A percentile compares a stretch with the other conserved stretches of the same genome.
These are phyloP conservation scores for Colletotrichum tropicale DNA, from an alignment of 2,329 filamentous ascomycete species.

Conservation along the genomic window DNA sequence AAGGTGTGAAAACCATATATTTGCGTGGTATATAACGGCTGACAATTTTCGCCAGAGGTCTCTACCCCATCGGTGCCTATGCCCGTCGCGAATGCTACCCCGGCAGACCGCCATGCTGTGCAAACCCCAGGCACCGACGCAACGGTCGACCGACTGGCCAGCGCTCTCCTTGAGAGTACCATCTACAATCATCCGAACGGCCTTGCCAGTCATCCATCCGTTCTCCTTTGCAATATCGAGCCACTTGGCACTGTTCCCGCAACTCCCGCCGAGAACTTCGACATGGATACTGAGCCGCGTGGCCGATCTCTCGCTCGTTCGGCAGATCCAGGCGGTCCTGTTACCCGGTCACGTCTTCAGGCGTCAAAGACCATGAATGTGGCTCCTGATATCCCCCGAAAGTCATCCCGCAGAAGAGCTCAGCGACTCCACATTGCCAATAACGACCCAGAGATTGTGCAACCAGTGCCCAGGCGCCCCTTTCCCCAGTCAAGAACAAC, in stretches of 20 bases:
- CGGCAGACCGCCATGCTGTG: neutral
- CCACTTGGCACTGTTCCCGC: neutral
- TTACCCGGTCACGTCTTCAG: neutral
- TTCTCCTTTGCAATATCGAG: neutral
- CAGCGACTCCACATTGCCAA: neutral
- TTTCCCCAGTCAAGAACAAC: constrained; percentile 15
- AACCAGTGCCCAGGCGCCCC: neutral
- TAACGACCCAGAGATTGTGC: neutral
- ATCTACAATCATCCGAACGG: constrained; percentile 10
- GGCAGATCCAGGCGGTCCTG: neutral
- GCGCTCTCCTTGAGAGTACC: constrained; percentile 11
- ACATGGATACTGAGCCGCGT: neutral
- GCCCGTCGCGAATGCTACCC: neutral
- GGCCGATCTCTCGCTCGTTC: neutral
- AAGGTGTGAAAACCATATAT: neutral
- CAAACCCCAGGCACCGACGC: neutral
- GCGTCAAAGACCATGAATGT: neutral
- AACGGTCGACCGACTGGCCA: constrained; percentile 12
- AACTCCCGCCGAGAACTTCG: neutral
- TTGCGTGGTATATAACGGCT: neutral
- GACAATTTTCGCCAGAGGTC: neutral
- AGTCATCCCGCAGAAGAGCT: constrained; percentile 7
- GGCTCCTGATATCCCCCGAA: constrained; percentile 13
- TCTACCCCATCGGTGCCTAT: neutral
- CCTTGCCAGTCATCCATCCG: constrained; percentile 14